phyloP scores from a whole-genome alignment of 129 eudicot species.

The Centaurea solstitialis region DNA sequence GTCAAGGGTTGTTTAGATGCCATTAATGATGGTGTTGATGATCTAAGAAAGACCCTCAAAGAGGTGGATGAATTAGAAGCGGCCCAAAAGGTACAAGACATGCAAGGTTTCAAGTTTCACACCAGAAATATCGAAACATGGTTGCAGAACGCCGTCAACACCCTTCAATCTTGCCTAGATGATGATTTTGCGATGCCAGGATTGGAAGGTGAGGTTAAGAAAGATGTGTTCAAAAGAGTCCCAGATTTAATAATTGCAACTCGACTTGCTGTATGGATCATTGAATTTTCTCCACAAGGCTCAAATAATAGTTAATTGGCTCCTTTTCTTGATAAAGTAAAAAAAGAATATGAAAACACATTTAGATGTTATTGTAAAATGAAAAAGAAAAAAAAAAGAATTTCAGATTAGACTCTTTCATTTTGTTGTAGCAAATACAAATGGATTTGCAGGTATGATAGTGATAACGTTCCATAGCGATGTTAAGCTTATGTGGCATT shows the following conservation, averaged over 20 bases:
- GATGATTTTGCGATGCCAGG: constrained; percentile 39
- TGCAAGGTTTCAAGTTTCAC: constrained; percentile 25
- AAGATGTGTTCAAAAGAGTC: constrained; percentile 29
- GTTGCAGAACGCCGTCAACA: constrained; percentile 27
- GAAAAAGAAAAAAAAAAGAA: not conserved
- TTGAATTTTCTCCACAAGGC: constrained; percentile 25
- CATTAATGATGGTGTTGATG: constrained; percentile 34
- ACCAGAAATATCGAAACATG: constrained; percentile 28
- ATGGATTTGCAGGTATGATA: not conserved
- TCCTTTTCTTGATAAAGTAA: not conserved
- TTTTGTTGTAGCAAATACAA: not conserved
- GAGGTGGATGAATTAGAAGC: constrained; percentile 34
- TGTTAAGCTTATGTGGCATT: not conserved
- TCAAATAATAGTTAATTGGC: not conserved
- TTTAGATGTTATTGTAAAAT: not conserved
- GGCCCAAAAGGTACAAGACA: constrained; percentile 25
- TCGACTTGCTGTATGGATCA: constrained; percentile 32
- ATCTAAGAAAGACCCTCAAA: constrained; percentile 37
- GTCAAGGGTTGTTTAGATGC: constrained; percentile 38
- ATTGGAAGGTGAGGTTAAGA: constrained; percentile 29
- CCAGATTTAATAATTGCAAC: constrained; percentile 35
- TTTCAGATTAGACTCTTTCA: not conserved
- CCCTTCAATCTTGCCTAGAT: constrained; percentile 23
- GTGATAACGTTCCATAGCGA: too few species aligned
- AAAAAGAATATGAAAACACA: not conserved